Evolutionary conservation across 2,329 filamentous ascomycete genomes (phyloP).

Genomic region (Plectosphaerella plurivora): DNA sequence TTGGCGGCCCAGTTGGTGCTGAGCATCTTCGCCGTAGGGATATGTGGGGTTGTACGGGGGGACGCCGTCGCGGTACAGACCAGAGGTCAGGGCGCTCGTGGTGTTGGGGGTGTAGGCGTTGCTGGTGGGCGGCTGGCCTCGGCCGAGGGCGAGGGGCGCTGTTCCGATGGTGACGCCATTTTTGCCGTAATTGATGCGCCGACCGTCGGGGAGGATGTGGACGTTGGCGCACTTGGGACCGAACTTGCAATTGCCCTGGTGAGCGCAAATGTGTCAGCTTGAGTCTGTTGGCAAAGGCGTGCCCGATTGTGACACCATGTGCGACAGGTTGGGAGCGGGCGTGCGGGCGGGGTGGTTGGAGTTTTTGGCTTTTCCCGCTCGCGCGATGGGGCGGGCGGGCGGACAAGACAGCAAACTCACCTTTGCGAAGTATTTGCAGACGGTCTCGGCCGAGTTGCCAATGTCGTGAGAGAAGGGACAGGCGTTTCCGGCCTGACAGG

Average conservation of each 20-base stretch:
- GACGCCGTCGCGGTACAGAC: conserved; percentile 39
- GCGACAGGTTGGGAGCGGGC: neutral
- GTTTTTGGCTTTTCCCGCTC: neutral
- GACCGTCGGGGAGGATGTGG: conserved; percentile 89
- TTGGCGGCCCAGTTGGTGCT: conserved; percentile 41
- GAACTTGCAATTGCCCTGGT: conserved; percentile 96
- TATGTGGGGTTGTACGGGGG: conserved; percentile 33
- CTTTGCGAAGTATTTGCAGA: conserved; percentile 99
- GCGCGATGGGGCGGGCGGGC: neutral
- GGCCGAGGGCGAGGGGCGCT: conserved; percentile 56
- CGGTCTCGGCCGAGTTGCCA: conserved; percentile 75
- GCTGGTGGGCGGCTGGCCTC: conserved; percentile 57
- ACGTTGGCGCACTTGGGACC: conserved; percentile 96
- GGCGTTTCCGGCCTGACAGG: conserved; percentile 91
- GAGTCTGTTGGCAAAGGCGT: conserved; percentile 5
- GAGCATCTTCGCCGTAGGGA: conserved; percentile 33
- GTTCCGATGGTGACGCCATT: conserved; percentile 62
- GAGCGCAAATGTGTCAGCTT: conserved; percentile 3
- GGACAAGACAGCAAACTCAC: conserved; percentile 44
- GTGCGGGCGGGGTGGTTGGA: neutral
- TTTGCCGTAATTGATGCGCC: conserved; percentile 78
- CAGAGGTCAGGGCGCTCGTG: conserved; percentile 60
- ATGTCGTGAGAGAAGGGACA: conserved; percentile 96
- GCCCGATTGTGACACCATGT: neutral
- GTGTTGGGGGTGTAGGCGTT: conserved; percentile 55